Base-by-base conservation (phyloP, 805 yeast species). In the Barnettozyma wickerhamii region DNA sequence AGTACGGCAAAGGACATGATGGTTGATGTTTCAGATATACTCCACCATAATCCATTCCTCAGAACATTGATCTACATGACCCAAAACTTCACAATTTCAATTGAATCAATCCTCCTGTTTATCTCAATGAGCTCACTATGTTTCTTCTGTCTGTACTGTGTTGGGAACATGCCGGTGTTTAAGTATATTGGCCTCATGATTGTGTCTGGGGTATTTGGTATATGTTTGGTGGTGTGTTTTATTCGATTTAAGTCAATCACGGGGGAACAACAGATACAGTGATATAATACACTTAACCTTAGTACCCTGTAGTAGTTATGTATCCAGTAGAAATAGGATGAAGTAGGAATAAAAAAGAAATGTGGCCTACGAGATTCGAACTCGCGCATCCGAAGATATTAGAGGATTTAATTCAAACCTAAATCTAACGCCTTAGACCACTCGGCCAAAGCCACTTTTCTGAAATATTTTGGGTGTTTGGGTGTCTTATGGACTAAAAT, bases 41-140 rank as follows among this genome's bases (percentile, higher is more conserved):
- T 37, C 15, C 23, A 26, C 19, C 24, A 37, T 27, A 37, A 37
- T 21, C 40, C 40, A 7, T 17, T 37, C 10, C 17, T 37, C 7
- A 31, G 40, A 17, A 26, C 31, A 23, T 13, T 37, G 30, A 14
- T 31, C 18, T 26, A 24, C 14, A 1, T 37, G 35, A 24, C 32
- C 7, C 35, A 30, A 19, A 12, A 24, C 7, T n/a, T 37, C 7
- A 19, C 17, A 5, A 7, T 37, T n/a, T 13, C 33, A 17, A 4
- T 31, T n/a, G 35, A 37, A 6, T 12, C 24, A 23, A 17, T 30
- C 13, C 10, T 37, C 10, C 35, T 37, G 17, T 37, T 31, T 17
- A 5, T 24, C 3, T 30, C 40, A 18, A 23, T 26, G 26, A 24
- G 31, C 5, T 30, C 31, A 6, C 13, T 37, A 10, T 37, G 40